Conservation (phyloP, 805 yeast genomes). For the Zygotorulaspora chibaensis region DNA sequence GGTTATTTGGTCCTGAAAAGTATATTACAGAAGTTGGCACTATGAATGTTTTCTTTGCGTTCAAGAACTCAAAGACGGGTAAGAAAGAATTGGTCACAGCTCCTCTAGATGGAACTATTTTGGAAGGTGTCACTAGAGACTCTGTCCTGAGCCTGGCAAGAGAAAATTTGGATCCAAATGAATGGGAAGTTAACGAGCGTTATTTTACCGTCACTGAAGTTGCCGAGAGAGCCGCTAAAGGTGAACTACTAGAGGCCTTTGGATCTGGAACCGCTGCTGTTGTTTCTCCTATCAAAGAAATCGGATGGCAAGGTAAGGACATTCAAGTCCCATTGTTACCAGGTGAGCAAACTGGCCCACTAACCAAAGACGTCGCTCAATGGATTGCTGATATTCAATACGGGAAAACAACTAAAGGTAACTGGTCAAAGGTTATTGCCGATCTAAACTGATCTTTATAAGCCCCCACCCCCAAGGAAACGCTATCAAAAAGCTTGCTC, state of each 20-base stretch:
- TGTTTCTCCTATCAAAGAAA: constrained; percentile 87
- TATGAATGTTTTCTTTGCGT: constrained; percentile 90
- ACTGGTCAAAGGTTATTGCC: constrained; percentile 43
- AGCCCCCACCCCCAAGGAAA: not conserved
- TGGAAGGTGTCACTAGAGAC: constrained; percentile 95
- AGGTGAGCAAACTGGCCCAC: constrained; percentile 73
- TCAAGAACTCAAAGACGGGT: constrained; percentile 69
- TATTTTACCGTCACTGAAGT: constrained; percentile 78
- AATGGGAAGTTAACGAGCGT: constrained; percentile 85
- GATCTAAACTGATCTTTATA: constrained; percentile 18
- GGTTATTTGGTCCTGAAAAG: constrained; percentile 91
- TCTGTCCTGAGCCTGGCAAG: constrained; percentile 75
- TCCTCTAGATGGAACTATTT: constrained; percentile 94
- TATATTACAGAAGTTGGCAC: constrained; percentile 95
- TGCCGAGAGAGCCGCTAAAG: constrained; percentile 67
- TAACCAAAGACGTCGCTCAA: constrained; percentile 70
- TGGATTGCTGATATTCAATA: constrained; percentile 92
- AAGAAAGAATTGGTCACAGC: constrained; percentile 91
- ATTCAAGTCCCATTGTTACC: constrained; percentile 75
- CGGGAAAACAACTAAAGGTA: constrained; percentile 67
- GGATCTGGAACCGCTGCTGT: constrained; percentile 98
- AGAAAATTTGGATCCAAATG: constrained; percentile 64
- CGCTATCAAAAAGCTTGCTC: too few species aligned
- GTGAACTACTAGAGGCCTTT: constrained; percentile 88
- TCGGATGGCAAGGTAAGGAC: constrained; percentile 71